Evolutionary conservation across 371 early-diverging fungal genomes (phyloP), one percentile per base, ranked within the genome.

Genomic region (Smittium mucronatum): DNA sequence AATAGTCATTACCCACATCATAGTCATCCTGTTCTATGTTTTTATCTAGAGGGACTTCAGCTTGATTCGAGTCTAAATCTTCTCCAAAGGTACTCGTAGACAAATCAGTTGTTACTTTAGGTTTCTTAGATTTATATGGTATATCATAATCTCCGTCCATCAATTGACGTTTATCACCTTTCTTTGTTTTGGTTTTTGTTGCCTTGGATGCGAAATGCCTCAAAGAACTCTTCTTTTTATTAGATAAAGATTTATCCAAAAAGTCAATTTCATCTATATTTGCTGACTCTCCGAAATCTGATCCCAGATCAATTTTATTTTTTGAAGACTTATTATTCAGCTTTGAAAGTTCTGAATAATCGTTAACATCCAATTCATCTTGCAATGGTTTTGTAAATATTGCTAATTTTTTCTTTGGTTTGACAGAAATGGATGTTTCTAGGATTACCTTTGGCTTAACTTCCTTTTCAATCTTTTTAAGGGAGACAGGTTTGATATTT

Each of bases 201-300:
- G 79, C 70, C 58, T 73, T 73, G 67, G 71, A 69, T 31, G 73
- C 78, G 35, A 77, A 73, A 63, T 80, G 73, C 29, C 78, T 76
- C 64, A 78, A 70, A 72, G 75, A 30, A 72, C 58, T 0, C 77
- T 85, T 70, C 81, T 81, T 29, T 81, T 21, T 71, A 81, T 47
- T 47, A 47, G 21, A 11, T 47, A 11, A 5, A 47, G 5, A 11
- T 47, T 93, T 93, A 72, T 93, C 94, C 71, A 88, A 87, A 72
- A 87, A 75, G 73, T 93, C 93, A 16, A 85, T 81, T 64, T 87
- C 89, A 72, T 88, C 86, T 71, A 91, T 72, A 34, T 74, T 85
- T 60, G 85, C 85, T 74, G 84, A 74, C 76, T 93, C 93, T 58
- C 89, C 91, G 79, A 91, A 88, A 75, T 93, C 92, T 63, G 83